These are phyloP conservation scores for Magnaporthiopsis rhizophila DNA, from an alignment of 2,329 filamentous ascomycete genomes.

Conservation along the genomic window DNA sequence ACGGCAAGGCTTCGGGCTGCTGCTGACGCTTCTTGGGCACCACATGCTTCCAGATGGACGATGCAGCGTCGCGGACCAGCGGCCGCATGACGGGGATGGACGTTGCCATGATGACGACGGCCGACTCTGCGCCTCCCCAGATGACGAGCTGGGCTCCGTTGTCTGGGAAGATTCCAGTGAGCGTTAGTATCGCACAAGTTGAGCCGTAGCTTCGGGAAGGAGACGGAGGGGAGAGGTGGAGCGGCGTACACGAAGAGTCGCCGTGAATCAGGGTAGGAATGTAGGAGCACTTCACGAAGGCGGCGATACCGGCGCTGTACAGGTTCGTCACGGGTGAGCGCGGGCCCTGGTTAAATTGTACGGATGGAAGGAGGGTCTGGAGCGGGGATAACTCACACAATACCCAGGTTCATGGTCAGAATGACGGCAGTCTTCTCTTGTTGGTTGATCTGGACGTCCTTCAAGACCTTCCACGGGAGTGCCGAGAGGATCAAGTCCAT, in stretches of 20 bases:
- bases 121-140: slow-evolving; percentile 22
- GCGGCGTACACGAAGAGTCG: slow-evolving; percentile 8
- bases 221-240: too few relatives aligned
- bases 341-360: too few relatives aligned
- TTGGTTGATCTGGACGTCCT: slow-evolving; percentile 12
- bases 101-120: slow-evolving; percentile 25
- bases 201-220: too few relatives aligned
- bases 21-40: too few relatives aligned
- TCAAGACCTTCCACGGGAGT: slow-evolving; percentile 29
- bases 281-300: background rate
- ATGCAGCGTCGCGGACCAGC: slow-evolving; percentile 9
- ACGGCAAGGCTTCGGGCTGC: too few relatives aligned
- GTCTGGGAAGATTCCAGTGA: slow-evolving; percentile 9
- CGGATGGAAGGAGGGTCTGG: too few relatives aligned
- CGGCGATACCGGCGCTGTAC: background rate
- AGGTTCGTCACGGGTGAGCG: too few relatives aligned
- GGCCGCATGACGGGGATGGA: slow-evolving; percentile 22
- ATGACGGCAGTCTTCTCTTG: slow-evolving; percentile 29
- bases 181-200: too few relatives aligned
- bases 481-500: slow-evolving; percentile 17
- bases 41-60: too few relatives aligned
- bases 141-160: slow-evolving; percentile 15
- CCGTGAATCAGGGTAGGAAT: background rate
- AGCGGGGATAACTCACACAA: slow-evolving; percentile 1
- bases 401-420: slow-evolving; percentile 25